Evolutionary conservation across 176 grass and related monocot species (phyloP).

Genomic region (Alloteropsis semialata): DNA sequence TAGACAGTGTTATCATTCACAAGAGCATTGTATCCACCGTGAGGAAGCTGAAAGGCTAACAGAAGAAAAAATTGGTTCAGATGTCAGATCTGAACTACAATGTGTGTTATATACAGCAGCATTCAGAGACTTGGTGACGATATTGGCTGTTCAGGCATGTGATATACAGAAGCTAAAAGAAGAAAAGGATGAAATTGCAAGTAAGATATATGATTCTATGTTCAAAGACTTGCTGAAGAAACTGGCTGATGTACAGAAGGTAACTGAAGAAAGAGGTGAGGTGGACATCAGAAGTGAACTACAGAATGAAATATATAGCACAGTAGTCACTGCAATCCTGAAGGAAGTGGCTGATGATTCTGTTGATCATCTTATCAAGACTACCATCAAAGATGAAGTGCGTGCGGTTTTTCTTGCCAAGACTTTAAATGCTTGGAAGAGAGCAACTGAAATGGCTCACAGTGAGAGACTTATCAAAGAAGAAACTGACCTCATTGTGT

Average conservation of each 20-base stretch:
- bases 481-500: constrained; percentile 7
- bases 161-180: constrained; percentile 22
- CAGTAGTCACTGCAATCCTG: background rate
- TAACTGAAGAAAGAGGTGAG: constrained; percentile 24
- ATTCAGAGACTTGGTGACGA: constrained; percentile 13
- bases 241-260: constrained; percentile 1
- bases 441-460: constrained; percentile 3
- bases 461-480: constrained; percentile 30
- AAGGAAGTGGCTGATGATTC: background rate
- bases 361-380: constrained; percentile 8
- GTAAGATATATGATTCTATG: background rate
- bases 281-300: constrained; percentile 20
- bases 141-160: background rate
- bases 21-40: background rate
- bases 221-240: background rate
- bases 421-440: constrained; percentile 13
- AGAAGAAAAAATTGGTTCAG: constrained; percentile 24
- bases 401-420: background rate
- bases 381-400: constrained; percentile 13
- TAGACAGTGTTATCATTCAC: background rate
- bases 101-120: constrained; percentile 18
- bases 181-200: constrained; percentile 20
- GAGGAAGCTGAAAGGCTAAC: constrained; percentile 23
- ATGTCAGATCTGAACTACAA: constrained; percentile 27
- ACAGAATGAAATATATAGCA: background rate